phyloP scores from a whole-genome alignment of 345 rosid genomes.

The Linum tenue region DNA sequence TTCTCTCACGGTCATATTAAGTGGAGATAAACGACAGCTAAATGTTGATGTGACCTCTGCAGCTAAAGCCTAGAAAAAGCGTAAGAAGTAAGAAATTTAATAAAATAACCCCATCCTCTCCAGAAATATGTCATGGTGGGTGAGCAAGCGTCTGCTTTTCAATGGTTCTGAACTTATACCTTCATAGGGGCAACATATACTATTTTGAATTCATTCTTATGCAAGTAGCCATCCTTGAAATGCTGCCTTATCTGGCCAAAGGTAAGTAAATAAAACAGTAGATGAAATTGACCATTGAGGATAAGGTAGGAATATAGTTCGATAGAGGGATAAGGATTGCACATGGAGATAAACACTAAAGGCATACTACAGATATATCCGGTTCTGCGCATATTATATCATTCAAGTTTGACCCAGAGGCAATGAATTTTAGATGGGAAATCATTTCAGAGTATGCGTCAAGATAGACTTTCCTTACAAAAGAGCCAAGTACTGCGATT shows the following conservation, averaged over 20 bases:
- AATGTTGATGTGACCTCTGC: slow-evolving; percentile 93
- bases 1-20: slow-evolving; percentile 86
- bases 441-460: not conserved
- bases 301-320: not conserved
- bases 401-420: not conserved
- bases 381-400: not conserved
- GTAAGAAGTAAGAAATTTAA: slow-evolving; percentile 4
- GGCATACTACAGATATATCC: not conserved
- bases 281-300: not conserved
- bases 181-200: slow-evolving; percentile 99
- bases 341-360: not conserved
- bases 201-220: slow-evolving; percentile 88
- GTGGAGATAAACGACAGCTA: slow-evolving; percentile 80
- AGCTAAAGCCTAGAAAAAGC: slow-evolving; percentile 66
- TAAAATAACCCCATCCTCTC: not conserved
- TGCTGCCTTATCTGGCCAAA: slow-evolving; percentile 79
- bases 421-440: not conserved
- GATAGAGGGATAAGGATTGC: not conserved
- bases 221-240: slow-evolving; percentile 89
- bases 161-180: slow-evolving; percentile 33
- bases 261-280: slow-evolving; percentile 1
- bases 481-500: not conserved
- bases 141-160: not conserved
- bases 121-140: not conserved
- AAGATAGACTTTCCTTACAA: not conserved